Conservation (phyloP, 2,329 filamentous ascomycete genomes). For the Colletotrichum limetticola region DNA sequence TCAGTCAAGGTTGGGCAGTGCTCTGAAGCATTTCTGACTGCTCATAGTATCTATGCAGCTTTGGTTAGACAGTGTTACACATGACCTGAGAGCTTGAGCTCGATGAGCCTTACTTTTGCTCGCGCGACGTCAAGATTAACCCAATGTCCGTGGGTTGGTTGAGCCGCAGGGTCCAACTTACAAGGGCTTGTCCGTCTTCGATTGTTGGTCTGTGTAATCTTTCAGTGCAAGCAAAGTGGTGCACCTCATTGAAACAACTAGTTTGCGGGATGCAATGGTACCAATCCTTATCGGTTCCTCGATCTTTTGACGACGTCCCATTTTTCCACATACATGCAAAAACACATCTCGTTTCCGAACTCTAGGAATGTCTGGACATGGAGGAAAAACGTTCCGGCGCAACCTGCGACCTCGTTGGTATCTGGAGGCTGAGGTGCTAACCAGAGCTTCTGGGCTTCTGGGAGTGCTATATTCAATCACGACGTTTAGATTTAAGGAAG, state of each 20-base stretch:
- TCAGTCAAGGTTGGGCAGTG: background rate
- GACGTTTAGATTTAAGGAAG: too few species aligned
- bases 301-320: background rate
- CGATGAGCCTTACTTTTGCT: background rate
- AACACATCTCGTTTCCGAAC: background rate
- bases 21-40: background rate
- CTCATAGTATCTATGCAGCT: background rate
- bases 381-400: background rate
- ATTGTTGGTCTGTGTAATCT: background rate
- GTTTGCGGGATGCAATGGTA: background rate
- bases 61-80: background rate
- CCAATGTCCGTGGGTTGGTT: background rate
- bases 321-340: background rate
- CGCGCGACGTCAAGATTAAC: background rate
- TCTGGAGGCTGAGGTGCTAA: too few species aligned
- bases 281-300: background rate
- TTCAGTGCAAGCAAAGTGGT: background rate
- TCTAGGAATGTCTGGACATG: background rate
- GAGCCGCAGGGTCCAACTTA: conserved; percentile 8
- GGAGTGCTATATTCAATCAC: too few species aligned
- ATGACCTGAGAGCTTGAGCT: background rate
- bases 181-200: background rate
- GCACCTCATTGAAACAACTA: background rate
- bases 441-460: too few species aligned
- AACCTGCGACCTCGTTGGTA: background rate